Base-by-base conservation (phyloP, 805 yeast species). In the Barnettozyma vustinii region DNA sequence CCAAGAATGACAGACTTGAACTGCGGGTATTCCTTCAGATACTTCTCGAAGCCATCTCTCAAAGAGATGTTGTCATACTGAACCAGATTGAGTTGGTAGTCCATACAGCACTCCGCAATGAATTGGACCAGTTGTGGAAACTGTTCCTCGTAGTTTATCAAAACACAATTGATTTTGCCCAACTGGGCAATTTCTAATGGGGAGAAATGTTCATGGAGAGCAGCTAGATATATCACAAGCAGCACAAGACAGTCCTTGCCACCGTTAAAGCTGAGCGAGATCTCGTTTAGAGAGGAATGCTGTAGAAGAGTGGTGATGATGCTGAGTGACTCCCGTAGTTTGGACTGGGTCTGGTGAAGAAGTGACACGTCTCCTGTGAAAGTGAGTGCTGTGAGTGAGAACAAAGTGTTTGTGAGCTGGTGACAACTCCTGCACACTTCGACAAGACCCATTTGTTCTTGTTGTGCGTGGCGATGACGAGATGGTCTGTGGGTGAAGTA, bases 221-320 rank as follows among this genome's bases (percentile, higher is more conserved):
- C 79, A 1, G 94, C 83, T 45, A 91, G 67, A 47, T 87, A 80
- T 5, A 94, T 61, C 15, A 89, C 71, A 48, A 94, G 74, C 84
- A 92, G 81, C 30, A 91, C 97, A 42, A 91, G 77, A 59, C 98
- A 94, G 68, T 94, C 99, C 62, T 94, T 94, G 1, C 99, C 99
- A 10, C 99, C 99, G 63, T 94, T 94, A 65, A 85, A 94, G 2
- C 96, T 86, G 13, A 94, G 73, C 0, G 97, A 84, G 4, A 87
- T 67, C 50, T 84, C 82, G 12, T 73, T 69, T 2, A 23, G 18
- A 13, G 69, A 21, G 4, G 40, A 37, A 18, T 13, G 8, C 9
- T 30, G 23, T 5, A 46, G 10, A 6, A 51, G 30, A 9, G 41
- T 16, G 7, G 35, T 39, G 8, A 51, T 20, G 15, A 45, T 45